phyloP scores from a whole-genome alignment of 176 grass and related monocot species.

The Juncus effusus region DNA sequence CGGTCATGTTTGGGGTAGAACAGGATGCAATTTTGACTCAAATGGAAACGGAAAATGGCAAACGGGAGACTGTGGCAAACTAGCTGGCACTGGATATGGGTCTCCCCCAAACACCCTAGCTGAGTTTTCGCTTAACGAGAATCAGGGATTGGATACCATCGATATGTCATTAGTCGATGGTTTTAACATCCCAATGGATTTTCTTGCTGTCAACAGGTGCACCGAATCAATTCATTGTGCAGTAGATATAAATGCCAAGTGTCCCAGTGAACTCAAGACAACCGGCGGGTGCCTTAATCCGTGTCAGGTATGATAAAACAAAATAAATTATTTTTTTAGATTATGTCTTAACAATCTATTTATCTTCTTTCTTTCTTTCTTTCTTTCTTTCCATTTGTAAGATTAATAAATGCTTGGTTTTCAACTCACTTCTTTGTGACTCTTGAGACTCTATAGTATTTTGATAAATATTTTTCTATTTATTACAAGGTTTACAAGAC shows the following conservation, averaged over 20 bases:
- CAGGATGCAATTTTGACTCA: conserved; percentile 25
- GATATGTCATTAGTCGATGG: conserved; percentile 22
- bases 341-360: no score
- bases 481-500: neutral
- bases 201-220: neutral
- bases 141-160: neutral
- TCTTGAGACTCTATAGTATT: no score
- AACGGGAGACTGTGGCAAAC: conserved; percentile 21
- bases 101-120: neutral
- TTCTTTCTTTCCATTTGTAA: no score
- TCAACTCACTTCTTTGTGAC: no score
- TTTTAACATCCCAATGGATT: conserved; percentile 14
- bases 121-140: neutral
- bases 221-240: neutral
- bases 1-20: conserved; percentile 40
- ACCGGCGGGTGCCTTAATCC: conserved; percentile 1
- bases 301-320: neutral
- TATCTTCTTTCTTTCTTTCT: no score
- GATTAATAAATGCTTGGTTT: no score
- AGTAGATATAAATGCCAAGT: neutral
- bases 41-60: conserved; percentile 11
- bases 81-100: neutral
- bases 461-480: no score
- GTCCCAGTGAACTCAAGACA: neutral
- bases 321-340: no score